Evolutionary conservation across 2,329 filamentous ascomycete species (phyloP), one percentile per base, ranked within the genome.

Genomic region (Epichloe sibirici): DNA sequence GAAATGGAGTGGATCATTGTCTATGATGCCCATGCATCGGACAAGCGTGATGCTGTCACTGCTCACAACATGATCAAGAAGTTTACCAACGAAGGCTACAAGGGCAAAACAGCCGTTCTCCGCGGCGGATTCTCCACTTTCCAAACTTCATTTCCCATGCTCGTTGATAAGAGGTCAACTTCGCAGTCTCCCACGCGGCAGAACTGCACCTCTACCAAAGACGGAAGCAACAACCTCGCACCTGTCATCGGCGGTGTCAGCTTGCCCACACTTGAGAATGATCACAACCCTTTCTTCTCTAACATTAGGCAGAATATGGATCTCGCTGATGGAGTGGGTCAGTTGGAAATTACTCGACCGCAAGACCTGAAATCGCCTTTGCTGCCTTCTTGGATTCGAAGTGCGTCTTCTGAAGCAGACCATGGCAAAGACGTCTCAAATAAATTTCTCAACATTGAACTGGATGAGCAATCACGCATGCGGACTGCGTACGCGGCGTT

Each of bases 251-350:
- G 91, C 53, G 91, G 91, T 6, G 95, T 95, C 57, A 79, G 82
- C 54, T 82, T 97, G 65, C 93, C 93, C 1, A 72, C 73, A 40
- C 76, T 80, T 0, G 77, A 81, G 57, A 82, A 82, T 55, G 79
- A 81, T 1, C 77, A 82, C 0, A 95, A 94, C 61, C 90, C 91
- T 0, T 97, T 98, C 71, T 97, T 97, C 66, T 83, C 83, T 56
- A 97, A 96, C 58, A 97, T 98, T 60, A 83, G 93, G 44, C 93
- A 97, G 66, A 95, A 97, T 57, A 91, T 94, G 81, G 93, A 97
- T 63, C 74, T 98, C 17, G 85, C 94, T 35, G 90, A 89, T 58
- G 93, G 93, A 21, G 91, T 97, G 11, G 93, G 93, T 0, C 90
- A 95, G 61, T 82, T 83, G 61, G 77, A 82, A n/a, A 64, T 82